These are phyloP conservation scores for Aspergillus latus DNA, from an alignment of 2,329 filamentous ascomycete genomes.

Conservation along the genomic window DNA sequence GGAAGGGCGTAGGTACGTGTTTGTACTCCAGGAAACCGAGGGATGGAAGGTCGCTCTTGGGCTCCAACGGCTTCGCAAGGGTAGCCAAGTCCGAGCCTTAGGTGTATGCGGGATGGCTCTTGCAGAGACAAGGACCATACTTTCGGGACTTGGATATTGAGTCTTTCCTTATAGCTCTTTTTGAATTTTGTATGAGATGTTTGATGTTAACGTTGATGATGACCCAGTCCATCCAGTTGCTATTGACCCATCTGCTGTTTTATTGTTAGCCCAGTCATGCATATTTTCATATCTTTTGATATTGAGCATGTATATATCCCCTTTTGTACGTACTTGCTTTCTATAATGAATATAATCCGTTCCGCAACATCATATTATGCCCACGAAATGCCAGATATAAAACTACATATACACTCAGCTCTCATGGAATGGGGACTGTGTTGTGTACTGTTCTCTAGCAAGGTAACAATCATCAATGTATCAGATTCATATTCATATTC, in stretches of 20 bases:
- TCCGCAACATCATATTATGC: neutral
- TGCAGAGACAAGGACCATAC: conserved; percentile 21
- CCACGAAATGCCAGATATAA: neutral
- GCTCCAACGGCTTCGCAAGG: conserved; percentile 56
- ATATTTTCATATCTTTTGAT: neutral
- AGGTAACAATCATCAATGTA: neutral
- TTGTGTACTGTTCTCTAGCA: neutral
- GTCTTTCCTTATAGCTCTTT: neutral
- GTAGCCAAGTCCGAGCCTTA: conserved; percentile 56
- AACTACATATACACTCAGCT: neutral
- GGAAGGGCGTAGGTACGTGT: conserved; percentile 62
- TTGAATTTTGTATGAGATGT: neutral
- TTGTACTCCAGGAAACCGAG: conserved; percentile 59
- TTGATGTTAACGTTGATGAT: neutral
- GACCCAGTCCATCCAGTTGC: neutral
- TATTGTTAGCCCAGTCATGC: neutral
- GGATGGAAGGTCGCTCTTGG: conserved; percentile 64
- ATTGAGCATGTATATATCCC: conserved; percentile 10
- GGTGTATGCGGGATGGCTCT: conserved; percentile 43
- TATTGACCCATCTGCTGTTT: neutral
- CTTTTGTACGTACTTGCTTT: conserved; percentile 6
- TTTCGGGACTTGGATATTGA: conserved; percentile 24
- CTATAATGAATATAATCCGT: conserved; percentile 9
- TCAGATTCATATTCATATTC: conserved; percentile 1
- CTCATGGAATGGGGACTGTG: neutral